phyloP scores from a whole-genome alignment of 768 basidiomycete species.

The Suillus ampliporus region DNA sequence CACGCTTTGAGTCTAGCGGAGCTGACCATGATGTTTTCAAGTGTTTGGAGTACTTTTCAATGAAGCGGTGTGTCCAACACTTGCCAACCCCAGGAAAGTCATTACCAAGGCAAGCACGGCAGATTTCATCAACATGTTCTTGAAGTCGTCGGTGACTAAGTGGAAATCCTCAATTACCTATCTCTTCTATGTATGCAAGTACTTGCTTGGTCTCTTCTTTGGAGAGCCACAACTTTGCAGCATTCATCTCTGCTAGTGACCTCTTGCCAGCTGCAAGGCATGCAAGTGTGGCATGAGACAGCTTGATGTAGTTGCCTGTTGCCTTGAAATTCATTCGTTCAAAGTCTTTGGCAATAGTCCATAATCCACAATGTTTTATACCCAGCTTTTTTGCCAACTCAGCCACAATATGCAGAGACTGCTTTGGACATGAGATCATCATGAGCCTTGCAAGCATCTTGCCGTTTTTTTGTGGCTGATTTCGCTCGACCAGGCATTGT shows the following conservation, averaged over 20 bases:
- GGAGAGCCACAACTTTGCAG: constrained; percentile 34
- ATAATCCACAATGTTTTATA: constrained; percentile 5
- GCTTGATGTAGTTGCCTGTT: constrained; percentile 20
- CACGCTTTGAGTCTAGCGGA: constrained; percentile 41
- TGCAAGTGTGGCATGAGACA: constrained; percentile 24
- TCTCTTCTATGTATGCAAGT: constrained; percentile 33
- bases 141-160: constrained; percentile 37
- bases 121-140: constrained; percentile 40
- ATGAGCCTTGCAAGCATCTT: constrained; percentile 21
- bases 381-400: constrained; percentile 13
- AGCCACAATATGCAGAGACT: constrained; percentile 10
- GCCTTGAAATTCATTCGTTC: constrained; percentile 13
- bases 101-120: constrained; percentile 30
- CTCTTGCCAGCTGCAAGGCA: constrained; percentile 23
- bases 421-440: constrained; percentile 20
- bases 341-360: constrained; percentile 22
- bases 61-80: constrained; percentile 40
- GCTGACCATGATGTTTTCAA: constrained; percentile 36
- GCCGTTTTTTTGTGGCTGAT: constrained; percentile 21
- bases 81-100: constrained; percentile 43
- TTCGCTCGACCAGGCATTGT: constrained; percentile 7
- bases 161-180: constrained; percentile 41
- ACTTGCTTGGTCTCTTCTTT: constrained; percentile 34
- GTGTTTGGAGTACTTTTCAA: constrained; percentile 32
- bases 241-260: constrained; percentile 31